Percentiles rank a stretch among this genome's conserved stretches.
Conservation (phyloP, 2,329 filamentous ascomycete genomes). For the Tricladium varicosporioides region DNA sequence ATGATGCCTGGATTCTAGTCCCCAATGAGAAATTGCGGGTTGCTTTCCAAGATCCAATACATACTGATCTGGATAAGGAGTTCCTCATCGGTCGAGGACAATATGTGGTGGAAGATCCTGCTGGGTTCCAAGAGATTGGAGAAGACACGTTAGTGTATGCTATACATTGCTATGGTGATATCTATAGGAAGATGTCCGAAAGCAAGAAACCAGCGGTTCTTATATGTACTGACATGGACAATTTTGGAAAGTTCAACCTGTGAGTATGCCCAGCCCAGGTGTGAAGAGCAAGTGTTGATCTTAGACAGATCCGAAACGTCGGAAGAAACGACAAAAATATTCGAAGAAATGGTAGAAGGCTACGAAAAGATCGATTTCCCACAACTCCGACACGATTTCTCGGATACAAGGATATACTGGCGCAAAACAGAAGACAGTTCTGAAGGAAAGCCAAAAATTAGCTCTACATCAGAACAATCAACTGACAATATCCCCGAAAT, state of each 20-base stretch:
- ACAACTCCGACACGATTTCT: conserved; percentile 33
- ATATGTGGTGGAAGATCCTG: conserved; percentile 29
- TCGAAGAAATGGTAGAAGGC: conserved; percentile 27
- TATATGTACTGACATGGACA: conserved; percentile 31
- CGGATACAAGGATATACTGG: conserved; percentile 34
- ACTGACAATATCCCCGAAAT: neutral
- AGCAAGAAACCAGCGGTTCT: conserved; percentile 26
- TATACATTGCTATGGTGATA: conserved; percentile 34
- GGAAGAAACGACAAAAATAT: conserved; percentile 9
- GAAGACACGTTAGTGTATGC: conserved; percentile 32
- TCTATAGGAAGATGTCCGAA: conserved; percentile 29
- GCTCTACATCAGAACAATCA: too few species aligned
- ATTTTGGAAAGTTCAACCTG: conserved; percentile 28
- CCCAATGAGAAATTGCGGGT: neutral
- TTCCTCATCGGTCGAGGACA: conserved; percentile 29
- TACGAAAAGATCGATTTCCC: conserved; percentile 30
- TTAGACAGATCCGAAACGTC: conserved; percentile 12
- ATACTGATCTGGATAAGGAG: conserved; percentile 30
- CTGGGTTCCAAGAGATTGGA: conserved; percentile 27
- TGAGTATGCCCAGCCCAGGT: conserved; percentile 10
- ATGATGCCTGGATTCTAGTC: neutral
- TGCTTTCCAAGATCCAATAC: conserved; percentile 33
- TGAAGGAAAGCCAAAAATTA: neutral
- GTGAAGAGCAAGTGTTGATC: neutral
- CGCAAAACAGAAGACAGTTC: conserved; percentile 10